Evolutionary conservation across 1,284 basidiomycete genomes (phyloP), one percentile per base, ranked within the genome.

Genomic region (Schizophyllum commune): DNA sequence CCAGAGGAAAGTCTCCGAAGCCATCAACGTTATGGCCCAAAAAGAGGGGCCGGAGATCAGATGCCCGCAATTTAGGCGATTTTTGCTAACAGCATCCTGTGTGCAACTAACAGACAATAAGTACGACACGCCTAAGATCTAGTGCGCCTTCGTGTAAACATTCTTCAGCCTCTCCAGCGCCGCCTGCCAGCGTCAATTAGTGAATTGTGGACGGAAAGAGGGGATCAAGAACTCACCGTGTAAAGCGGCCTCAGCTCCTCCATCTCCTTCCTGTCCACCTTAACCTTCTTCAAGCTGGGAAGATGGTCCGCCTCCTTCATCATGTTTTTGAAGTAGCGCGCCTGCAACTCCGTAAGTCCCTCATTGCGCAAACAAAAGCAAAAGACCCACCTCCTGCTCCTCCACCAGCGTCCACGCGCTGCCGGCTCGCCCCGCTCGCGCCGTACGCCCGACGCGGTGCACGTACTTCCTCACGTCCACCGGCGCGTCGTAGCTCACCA

Each of bases 381-480:
- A 33, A 8, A 4, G 54, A 54, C 75, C 55, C 61, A 91, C 93
- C 82, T 98, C 96, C 73, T 97, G 96, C 70, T 94, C 92, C 76
- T 99, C 96, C 4, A 98, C 92, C 64, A 99, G 75, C 2, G 91
- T 92, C 95, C 95, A 99, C 0, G 94, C 94, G 64, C 91, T 84
- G 4, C 96, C 96, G 13, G 76, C 75, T 55, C 91, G 81, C 1
- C 94, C 94, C 1, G 96, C 96, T 62, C 96, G 84, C 3, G 96
- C 96, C 0, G 96, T 98, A 52, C 96, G 82, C 19, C 96, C 96
- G 0, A 95, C 95, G 56, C 96, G 88, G 73, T 99, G 96, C 19
- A 99, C 92, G 70, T 99, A 98, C 74, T 98, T 98, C 58, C 93
- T 85, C 83, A 97, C 92, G 70, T 98, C 96, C n/a, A 98, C 83